Evolutionary conservation across 2,329 filamentous ascomycete genomes (phyloP), one percentile per base, ranked within the genome.

Genomic region (Paraconiothyrium sp.): DNA sequence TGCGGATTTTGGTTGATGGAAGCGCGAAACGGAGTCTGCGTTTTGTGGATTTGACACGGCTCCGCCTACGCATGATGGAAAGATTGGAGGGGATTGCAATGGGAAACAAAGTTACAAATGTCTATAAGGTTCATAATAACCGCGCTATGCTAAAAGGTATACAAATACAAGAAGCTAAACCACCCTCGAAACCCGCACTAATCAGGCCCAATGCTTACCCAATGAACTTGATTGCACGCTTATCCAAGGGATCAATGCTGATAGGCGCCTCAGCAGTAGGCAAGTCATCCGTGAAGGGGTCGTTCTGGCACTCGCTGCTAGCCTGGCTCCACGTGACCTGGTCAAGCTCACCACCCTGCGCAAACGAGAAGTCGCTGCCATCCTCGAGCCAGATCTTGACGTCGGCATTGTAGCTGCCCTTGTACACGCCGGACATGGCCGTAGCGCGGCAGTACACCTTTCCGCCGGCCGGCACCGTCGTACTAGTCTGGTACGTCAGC

Each of bases 311-410:
- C 22, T 50, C 44, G 22, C 60, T 62, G 9, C 51, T 57, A 9
- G 63, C 63, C 48, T 68, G 49, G 56, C 56, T 62, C 63, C 65
- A 69, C 11, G 57, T 49, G 11, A 67, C 37, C 57, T 68, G 65
- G 32, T 69, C 57, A 61, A 69, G 67, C 22, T 43, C 55, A 24
- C 67, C 67, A 3, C 50, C 52, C 16, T 60, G 30, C 14, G 44
- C 37, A 37, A 67, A 69, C 7, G 51, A 49, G 41, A 60, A 67
- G 13, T 46, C 58, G 48, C 11, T 43, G 13, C 67, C 65, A 34
- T 69, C 67, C 54, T 65, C 65, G 51, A 69, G 65, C 57, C 43
- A 58, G 37, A 69, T 59, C 41, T 63, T 64, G 50, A 65, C 62
- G 30, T 41, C 64, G 4, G 57, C 54, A 16, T 20, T 51, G 49